Evolutionary conservation across 805 yeast genomes (phyloP).

Genomic region (Komagataella populi): DNA sequence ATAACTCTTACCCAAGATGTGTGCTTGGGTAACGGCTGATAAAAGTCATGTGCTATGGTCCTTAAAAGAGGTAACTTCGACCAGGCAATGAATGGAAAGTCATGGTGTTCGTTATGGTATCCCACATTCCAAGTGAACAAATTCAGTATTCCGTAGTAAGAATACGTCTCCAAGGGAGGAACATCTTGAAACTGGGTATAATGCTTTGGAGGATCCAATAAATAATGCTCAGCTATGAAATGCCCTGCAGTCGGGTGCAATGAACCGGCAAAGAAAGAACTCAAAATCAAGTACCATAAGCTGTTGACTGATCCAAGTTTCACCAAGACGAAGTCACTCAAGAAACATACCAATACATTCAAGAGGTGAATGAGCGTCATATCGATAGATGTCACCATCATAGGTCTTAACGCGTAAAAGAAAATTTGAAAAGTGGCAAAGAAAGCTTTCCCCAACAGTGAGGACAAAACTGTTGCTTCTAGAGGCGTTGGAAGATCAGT

Average conservation of each 20-base stretch:
- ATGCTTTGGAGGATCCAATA: conserved; percentile 40
- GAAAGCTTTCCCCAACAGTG: conserved; percentile 75
- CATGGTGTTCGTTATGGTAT: conserved; percentile 90
- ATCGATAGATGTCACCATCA: conserved; percentile 65
- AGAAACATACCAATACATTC: conserved; percentile 48
- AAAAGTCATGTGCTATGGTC: conserved; percentile 64
- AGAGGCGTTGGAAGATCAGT: conserved; percentile 77
- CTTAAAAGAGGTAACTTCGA: conserved; percentile 54
- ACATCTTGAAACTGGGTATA: conserved; percentile 16
- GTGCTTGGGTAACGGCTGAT: conserved; percentile 66
- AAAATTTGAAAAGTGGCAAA: conserved; percentile 83
- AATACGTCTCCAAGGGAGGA: conserved; percentile 72
- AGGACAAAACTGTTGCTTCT: conserved; percentile 65
- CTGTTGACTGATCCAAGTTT: conserved; percentile 51
- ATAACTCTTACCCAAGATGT: conserved; percentile 70
- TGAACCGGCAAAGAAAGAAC: conserved; percentile 82
- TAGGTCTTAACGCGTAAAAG: conserved; percentile 83
- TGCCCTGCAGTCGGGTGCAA: conserved; percentile 93
- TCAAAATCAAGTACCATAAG: conserved; percentile 50
- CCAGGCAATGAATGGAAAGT: conserved; percentile 92
- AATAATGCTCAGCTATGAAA: conserved; percentile 89
- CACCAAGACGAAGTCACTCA: conserved; percentile 45
- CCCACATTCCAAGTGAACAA: conserved; percentile 85
- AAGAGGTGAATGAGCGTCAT: conserved; percentile 65
- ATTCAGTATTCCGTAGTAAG: conserved; percentile 77